Conservation (phyloP, 2,329 filamentous ascomycete species). For the Lasiodiplodia citricola region DNA sequence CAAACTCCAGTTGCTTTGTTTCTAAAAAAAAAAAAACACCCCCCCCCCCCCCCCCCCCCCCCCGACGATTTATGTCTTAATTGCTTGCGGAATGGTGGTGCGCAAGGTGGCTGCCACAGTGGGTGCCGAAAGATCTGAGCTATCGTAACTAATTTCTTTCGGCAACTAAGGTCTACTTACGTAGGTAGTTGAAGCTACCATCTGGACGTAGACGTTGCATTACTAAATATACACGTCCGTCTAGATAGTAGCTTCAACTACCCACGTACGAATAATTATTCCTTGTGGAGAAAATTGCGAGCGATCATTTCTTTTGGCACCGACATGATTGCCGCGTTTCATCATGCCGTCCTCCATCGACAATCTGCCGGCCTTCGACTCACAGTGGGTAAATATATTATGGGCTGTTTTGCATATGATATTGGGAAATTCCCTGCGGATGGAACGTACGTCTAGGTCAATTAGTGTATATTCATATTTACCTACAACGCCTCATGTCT, state of each 20-base stretch:
- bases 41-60: too few species aligned
- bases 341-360: too few species aligned
- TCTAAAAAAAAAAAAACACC: too few species aligned
- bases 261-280: not conserved
- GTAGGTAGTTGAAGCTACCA: not conserved
- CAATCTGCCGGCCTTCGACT: too few species aligned
- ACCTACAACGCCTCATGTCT: constrained; percentile 16
- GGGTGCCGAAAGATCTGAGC: too few species aligned
- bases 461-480: constrained; percentile 16
- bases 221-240: not conserved
- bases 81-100: not conserved
- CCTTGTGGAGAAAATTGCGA: not conserved
- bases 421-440: not conserved
- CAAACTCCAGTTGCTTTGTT: too few species aligned
- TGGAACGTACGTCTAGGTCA: not conserved
- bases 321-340: too few species aligned
- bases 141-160: too few species aligned
- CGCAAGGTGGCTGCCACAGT: not conserved
- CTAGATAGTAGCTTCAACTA: not conserved
- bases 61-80: not conserved
- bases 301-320: not conserved
- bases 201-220: not conserved
- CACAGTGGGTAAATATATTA: not conserved
- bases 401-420: not conserved
- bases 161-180: not conserved